Evolutionary conservation across 129 eudicot species (phyloP), one percentile per base, ranked within the genome.

Genomic region (Cynara cardunculus): DNA sequence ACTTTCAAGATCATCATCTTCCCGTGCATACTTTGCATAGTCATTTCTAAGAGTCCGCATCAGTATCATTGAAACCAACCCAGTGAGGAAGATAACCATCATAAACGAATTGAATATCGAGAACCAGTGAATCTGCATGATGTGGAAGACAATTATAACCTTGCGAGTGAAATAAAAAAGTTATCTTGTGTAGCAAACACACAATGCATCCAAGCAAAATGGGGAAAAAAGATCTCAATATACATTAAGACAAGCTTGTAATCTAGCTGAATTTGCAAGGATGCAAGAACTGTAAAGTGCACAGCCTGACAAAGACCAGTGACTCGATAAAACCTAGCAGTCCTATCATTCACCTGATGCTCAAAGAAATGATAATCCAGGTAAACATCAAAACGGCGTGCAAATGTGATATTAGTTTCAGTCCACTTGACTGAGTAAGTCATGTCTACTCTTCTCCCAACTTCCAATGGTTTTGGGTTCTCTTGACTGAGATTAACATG

Each of bases 361-460:
- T 94, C 99, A 84, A 94, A 94, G 76, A 94, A 94, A 18, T 96
- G 99, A 82, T 94, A 94, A 82, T 94, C 99, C 91, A 94, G 86
- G 85, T 94, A 93, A 75, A 93, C 97, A 84, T 93, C 92, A 84
- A 93, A 93, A 76, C 97, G 93, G 21, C 84, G 91, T n/a, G 93
- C 93, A 85, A 90, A 93, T 66, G 93, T 82, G 78, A 88, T 71
- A 56, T 93, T 87, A 81, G 97, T 93, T 72, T 86, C 92, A n/a
- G 82, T 82, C 97, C 97, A 93, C 74, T 84, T 93, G 79, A 93
- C 96, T 14, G 97, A 88, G 83, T 94, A 94, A 69, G 99, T 94
- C 99, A 94, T 89, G 73, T 92, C 93, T 72, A 90, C 78, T 68
- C 86, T 74, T 80, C 87, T 84, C 82, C 99, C 99, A 73, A 74